These are phyloP conservation scores for Cardamine resedifolia DNA, from an alignment of 345 rosid genomes.

Conservation along the genomic window DNA sequence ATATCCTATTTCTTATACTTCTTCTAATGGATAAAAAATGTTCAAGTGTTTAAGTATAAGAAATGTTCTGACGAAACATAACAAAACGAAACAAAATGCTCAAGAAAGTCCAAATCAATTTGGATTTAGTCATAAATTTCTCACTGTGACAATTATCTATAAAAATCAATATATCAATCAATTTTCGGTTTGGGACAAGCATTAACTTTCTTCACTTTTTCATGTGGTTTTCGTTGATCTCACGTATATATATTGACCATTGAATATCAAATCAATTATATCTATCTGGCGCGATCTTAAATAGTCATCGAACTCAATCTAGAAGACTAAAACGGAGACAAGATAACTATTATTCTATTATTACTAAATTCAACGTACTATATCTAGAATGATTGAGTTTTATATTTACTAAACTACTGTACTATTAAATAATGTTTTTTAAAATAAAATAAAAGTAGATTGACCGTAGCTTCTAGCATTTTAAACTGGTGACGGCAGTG, in stretches of 20 bases:
- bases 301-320: conserved; percentile 3
- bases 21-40: background rate
- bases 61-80: background rate
- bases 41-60: background rate
- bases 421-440: background rate
- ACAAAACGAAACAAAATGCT: background rate
- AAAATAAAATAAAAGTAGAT: background rate
- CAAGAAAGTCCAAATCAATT: background rate
- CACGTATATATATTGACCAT: conserved; percentile 26
- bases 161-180: conserved; percentile 18
- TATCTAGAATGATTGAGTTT: background rate
- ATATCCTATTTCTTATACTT: too few relatives aligned
- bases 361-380: conserved; percentile 2
- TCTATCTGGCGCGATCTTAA: conserved; percentile 1
- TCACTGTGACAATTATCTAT: background rate
- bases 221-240: conserved; percentile 28
- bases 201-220: conserved; percentile 7
- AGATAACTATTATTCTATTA: background rate
- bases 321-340: conserved; percentile 1
- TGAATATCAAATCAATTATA: conserved; percentile 1
- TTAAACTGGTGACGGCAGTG: background rate
- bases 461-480: background rate
- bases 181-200: conserved; percentile 14
- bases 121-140: conserved; percentile 5
- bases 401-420: background rate